Evolutionary conservation across 1,284 basidiomycete species (phyloP).

Genomic region (Marasmius sp.): DNA sequence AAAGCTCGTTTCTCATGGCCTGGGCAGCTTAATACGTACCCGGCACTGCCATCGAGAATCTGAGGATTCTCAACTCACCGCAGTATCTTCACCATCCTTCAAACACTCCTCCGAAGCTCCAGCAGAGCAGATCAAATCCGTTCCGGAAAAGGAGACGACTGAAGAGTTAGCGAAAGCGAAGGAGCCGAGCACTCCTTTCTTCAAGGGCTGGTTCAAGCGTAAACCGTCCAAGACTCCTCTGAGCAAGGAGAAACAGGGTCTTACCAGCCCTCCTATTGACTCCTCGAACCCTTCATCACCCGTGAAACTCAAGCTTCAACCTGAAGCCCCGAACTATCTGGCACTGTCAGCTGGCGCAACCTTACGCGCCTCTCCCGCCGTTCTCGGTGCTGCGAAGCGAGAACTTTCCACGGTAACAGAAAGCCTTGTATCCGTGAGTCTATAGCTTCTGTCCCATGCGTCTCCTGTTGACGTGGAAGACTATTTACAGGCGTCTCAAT

Average conservation of each 20-base stretch:
- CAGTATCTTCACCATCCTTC: conserved; percentile 30
- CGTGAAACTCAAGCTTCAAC: background rate
- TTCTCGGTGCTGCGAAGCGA: conserved; percentile 49
- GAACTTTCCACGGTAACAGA: conserved; percentile 42
- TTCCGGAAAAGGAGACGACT: conserved; percentile 39
- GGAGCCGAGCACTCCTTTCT: conserved; percentile 32
- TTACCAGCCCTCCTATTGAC: background rate
- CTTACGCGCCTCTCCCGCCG: conserved; percentile 40
- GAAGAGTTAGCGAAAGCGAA: conserved; percentile 31
- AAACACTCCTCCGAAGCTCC: conserved; percentile 8
- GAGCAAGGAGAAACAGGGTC: background rate
- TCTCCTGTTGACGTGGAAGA: background rate
- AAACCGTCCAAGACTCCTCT: background rate
- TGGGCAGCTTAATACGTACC: conserved; percentile 30
- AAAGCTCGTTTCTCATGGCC: conserved; percentile 34
- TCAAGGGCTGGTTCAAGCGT: conserved; percentile 65
- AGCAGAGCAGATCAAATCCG: conserved; percentile 31
- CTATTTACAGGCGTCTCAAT: conserved; percentile 2
- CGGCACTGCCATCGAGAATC: conserved; percentile 42
- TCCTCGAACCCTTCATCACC: background rate
- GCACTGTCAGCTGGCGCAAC: conserved; percentile 19
- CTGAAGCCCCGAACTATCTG: background rate
- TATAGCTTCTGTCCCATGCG: background rate
- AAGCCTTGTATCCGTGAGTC: conserved; percentile 8
- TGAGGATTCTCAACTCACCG: conserved; percentile 56